A percentile compares a stretch with the other conserved stretches of the same genome.
phyloP scores from a whole-genome alignment of 805 yeast species.

The Limtongozyma cylindracea region DNA sequence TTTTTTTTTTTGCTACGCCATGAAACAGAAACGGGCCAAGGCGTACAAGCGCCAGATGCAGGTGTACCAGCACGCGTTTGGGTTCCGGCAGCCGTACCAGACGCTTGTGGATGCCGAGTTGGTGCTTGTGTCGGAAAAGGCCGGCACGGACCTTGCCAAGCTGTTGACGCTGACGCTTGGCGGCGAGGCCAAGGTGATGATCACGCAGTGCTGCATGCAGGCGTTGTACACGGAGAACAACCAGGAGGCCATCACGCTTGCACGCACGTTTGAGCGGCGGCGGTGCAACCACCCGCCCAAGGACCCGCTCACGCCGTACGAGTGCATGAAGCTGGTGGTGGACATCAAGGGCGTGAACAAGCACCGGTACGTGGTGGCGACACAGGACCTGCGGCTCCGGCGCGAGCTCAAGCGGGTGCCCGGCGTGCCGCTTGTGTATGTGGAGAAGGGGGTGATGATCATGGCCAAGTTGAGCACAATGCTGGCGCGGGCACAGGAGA shows the following conservation, averaged over 20 bases:
- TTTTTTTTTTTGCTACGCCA: too few relatives aligned
- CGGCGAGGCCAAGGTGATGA: slow-evolving; percentile 68
- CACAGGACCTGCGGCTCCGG: slow-evolving; percentile 54
- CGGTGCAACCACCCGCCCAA: slow-evolving; percentile 68
- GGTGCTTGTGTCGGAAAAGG: slow-evolving; percentile 33
- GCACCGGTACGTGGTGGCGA: slow-evolving; percentile 76
- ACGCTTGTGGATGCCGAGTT: slow-evolving; percentile 66
- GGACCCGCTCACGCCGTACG: slow-evolving; percentile 34
- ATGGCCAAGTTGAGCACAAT: slow-evolving; percentile 87
- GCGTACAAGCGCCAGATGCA: slow-evolving; percentile 83
- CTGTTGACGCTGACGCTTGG: slow-evolving; percentile 67
- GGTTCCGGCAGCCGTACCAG: slow-evolving; percentile 86
- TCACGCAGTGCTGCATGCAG: slow-evolving; percentile 89
- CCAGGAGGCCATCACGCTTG: slow-evolving; percentile 56
- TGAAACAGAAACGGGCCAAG: slow-evolving; percentile 95
- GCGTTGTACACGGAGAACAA: slow-evolving; percentile 48
- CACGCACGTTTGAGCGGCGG: slow-evolving; percentile 72
- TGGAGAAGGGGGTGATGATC: slow-evolving; percentile 82
- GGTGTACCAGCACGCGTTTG: slow-evolving; percentile 63
- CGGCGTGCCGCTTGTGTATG: slow-evolving; percentile 72
- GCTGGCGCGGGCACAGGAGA: slow-evolving; percentile 7
- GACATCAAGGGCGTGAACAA: slow-evolving; percentile 55
- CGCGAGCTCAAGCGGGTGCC: slow-evolving; percentile 49
- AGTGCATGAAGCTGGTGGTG: slow-evolving; percentile 54
- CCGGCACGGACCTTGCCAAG: slow-evolving; percentile 57